Conservation (phyloP, 1,284 basidiomycete species). For the Trichosporon sp. region DNA sequence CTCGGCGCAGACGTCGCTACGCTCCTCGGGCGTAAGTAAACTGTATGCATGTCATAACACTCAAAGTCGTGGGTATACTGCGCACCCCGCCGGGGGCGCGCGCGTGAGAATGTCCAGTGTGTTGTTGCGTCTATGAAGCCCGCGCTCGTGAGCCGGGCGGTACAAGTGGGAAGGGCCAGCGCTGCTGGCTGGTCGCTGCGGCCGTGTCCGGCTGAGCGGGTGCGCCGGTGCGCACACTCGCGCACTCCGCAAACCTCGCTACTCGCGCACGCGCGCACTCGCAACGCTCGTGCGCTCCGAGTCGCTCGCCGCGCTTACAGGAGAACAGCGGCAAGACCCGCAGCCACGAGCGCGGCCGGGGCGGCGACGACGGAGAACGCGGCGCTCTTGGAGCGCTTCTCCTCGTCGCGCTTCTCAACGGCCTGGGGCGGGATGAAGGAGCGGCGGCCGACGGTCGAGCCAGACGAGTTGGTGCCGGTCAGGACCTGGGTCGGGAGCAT, state of each 20-base stretch:
- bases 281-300: background rate
- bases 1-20: background rate
- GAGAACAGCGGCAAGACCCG: background rate
- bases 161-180: background rate
- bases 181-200: background rate
- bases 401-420: background rate
- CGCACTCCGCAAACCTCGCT: background rate
- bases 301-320: background rate
- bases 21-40: background rate
- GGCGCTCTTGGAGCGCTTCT: background rate
- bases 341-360: background rate
- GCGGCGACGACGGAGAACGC: background rate
- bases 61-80: background rate
- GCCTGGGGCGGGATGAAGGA: background rate
- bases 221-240: no score
- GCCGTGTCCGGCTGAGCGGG: no score
- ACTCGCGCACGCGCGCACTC: background rate
- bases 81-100: background rate
- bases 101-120: background rate
- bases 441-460: conserved; percentile 6
- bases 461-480: conserved; percentile 46
- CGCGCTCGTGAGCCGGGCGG: background rate
- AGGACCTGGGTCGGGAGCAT: conserved; percentile 50
- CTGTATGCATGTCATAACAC: conserved; percentile 7
- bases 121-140: background rate